These are phyloP conservation scores for Cymbidium sinense DNA, from an alignment of 106 monocot genomes.

Conservation along the genomic window DNA sequence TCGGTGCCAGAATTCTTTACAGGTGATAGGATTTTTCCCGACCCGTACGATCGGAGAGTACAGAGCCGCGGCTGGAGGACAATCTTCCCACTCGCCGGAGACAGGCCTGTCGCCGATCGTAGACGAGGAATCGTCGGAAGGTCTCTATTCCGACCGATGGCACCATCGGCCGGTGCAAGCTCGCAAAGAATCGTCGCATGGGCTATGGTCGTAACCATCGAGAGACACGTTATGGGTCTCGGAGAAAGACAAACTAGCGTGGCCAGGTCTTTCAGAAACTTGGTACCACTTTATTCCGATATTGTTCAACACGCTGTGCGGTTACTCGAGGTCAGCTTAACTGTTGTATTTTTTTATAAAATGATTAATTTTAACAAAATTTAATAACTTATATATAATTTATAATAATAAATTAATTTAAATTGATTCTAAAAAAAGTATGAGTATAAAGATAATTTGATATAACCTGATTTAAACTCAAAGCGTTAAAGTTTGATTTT, in stretches of 20 bases:
- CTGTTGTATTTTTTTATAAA: too few relatives aligned
- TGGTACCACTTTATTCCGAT: neutral
- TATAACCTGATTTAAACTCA: too few relatives aligned
- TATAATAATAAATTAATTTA: too few relatives aligned
- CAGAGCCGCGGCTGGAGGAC: slow-evolving; percentile 44
- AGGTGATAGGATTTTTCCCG: slow-evolving; percentile 8
- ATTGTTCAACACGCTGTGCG: neutral
- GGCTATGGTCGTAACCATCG: slow-evolving; percentile 4
- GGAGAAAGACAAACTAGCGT: neutral
- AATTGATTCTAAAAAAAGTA: too few relatives aligned
- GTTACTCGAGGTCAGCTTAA: neutral
- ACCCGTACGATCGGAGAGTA: slow-evolving; percentile 45
- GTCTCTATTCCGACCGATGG: neutral
- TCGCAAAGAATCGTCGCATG: slow-evolving; percentile 35
- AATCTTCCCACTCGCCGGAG: slow-evolving; percentile 24
- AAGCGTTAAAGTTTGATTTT: too few relatives aligned
- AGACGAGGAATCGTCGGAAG: slow-evolving; percentile 1
- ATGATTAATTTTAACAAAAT: too few relatives aligned
- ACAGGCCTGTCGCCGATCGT: slow-evolving; percentile 9
- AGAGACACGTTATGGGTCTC: neutral
- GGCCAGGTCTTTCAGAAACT: neutral
- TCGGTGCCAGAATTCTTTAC: slow-evolving; percentile 2
- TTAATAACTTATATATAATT: too few relatives aligned
- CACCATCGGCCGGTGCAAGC: slow-evolving; percentile 13
- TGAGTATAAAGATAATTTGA: neutral